These are phyloP conservation scores for Claviceps sp. DNA, from an alignment of 2,329 filamentous ascomycete species.

Conservation along the genomic window DNA sequence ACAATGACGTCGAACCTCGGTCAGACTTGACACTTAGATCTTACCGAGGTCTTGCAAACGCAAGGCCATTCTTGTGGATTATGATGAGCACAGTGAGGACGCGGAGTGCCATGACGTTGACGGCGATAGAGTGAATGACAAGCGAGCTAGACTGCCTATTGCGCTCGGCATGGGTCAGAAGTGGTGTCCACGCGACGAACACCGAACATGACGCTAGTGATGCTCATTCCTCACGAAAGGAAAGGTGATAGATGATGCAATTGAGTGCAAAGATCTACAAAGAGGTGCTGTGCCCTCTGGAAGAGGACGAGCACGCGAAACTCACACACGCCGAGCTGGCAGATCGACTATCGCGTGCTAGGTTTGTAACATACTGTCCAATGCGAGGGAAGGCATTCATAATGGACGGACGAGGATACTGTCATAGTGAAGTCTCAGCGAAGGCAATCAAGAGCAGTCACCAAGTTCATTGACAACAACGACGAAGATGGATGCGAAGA, in stretches of 20 bases:
- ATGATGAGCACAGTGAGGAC: too few relatives aligned
- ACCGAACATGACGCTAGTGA: neutral
- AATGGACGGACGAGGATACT: slow-evolving; percentile 8
- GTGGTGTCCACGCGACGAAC: neutral
- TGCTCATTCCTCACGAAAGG: slow-evolving; percentile 3
- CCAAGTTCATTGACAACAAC: slow-evolving; percentile 8
- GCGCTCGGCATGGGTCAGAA: neutral
- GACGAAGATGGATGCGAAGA: slow-evolving; percentile 4
- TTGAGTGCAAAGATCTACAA: slow-evolving; percentile 1
- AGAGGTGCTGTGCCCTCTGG: neutral
- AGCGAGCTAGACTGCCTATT: neutral
- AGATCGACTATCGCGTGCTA: too few relatives aligned
- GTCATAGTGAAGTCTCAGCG: neutral
- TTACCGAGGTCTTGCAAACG: too few relatives aligned
- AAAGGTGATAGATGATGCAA: neutral
- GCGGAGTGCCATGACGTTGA: too few relatives aligned
- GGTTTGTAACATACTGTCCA: slow-evolving; percentile 2
- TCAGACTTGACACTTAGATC: too few relatives aligned
- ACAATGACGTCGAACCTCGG: too few relatives aligned
- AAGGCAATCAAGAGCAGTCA: slow-evolving; percentile 11
- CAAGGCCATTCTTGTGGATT: too few relatives aligned
- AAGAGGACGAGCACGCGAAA: too few relatives aligned
- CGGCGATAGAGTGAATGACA: neutral
- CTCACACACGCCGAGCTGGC: too few relatives aligned
- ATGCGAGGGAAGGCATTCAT: slow-evolving; percentile 8